Evolutionary conservation across 345 rosid genomes (phyloP).

Genomic region (Camelina hispida): DNA sequence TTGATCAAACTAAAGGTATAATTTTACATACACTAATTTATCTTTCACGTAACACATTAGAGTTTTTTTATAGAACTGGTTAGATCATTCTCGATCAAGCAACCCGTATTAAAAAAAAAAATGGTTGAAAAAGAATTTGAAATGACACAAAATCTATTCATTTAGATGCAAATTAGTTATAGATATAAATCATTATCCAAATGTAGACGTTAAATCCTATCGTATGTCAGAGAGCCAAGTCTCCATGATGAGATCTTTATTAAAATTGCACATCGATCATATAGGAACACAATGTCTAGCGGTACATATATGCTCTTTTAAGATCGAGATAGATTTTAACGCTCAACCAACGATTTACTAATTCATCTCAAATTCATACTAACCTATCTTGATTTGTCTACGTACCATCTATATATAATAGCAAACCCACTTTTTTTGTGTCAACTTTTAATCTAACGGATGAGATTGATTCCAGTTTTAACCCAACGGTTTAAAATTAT

Average conservation of each 20-base stretch:
- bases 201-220: neutral
- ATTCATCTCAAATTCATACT: too few relatives aligned
- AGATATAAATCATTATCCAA: neutral
- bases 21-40: neutral
- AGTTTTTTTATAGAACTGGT: too few relatives aligned
- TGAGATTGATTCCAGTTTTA: too few relatives aligned
- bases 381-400: too few relatives aligned
- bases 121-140: neutral
- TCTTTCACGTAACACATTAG: neutral
- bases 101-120: neutral
- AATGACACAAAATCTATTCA: neutral
- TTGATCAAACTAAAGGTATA: neutral
- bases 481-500: too few relatives aligned
- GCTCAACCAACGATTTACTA: too few relatives aligned
- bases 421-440: too few relatives aligned
- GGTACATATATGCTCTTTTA: neutral
- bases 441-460: too few relatives aligned
- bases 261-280: neutral
- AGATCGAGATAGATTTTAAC: neutral
- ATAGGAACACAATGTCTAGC: neutral
- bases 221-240: neutral
- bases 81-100: neutral
- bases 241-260: neutral
- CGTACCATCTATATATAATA: too few relatives aligned
- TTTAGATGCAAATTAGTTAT: too few relatives aligned